A percentile compares a stretch with the other conserved stretches of the same genome.
These are phyloP conservation scores for Sporobolomyces roseus DNA, from an alignment of 768 basidiomycete species.

Conservation along the genomic window DNA sequence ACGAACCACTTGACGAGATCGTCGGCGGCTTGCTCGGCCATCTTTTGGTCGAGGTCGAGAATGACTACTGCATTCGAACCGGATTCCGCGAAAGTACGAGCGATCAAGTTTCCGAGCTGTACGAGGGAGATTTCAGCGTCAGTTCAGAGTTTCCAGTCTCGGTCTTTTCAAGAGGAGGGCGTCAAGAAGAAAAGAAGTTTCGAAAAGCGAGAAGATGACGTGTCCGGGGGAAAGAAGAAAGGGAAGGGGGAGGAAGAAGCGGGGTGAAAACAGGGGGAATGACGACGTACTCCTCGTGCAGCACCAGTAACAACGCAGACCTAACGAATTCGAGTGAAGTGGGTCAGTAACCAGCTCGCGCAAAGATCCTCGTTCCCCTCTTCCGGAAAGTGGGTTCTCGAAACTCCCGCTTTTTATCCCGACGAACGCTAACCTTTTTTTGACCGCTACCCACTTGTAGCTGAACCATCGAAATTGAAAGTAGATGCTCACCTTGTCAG, in stretches of 20 bases:
- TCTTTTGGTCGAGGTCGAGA: slow-evolving; percentile 70
- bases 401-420: too few species aligned
- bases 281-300: slow-evolving; percentile 60
- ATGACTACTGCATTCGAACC: slow-evolving; percentile 77
- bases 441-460: not conserved
- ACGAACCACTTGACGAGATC: slow-evolving; percentile 61
- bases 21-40: slow-evolving; percentile 64
- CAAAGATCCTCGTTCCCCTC: too few species aligned
- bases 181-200: not conserved
- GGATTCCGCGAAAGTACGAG: slow-evolving; percentile 79
- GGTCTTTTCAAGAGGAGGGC: not conserved
- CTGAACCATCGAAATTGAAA: not conserved
- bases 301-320: slow-evolving; percentile 91
- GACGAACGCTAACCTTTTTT: not conserved
- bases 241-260: not conserved
- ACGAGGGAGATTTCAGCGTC: not conserved
- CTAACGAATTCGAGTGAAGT: slow-evolving; percentile 50
- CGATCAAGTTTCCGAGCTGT: slow-evolving; percentile 76
- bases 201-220: not conserved
- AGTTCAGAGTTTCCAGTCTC: not conserved
- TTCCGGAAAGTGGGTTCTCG: too few species aligned
- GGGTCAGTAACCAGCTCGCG: too few species aligned
- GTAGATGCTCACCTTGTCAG: slow-evolving; percentile 60
- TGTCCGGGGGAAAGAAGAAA: not conserved
- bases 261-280: not conserved